Evolutionary conservation across 352 stramenopile species (phyloP).

Genomic region (Pythium sp.): DNA sequence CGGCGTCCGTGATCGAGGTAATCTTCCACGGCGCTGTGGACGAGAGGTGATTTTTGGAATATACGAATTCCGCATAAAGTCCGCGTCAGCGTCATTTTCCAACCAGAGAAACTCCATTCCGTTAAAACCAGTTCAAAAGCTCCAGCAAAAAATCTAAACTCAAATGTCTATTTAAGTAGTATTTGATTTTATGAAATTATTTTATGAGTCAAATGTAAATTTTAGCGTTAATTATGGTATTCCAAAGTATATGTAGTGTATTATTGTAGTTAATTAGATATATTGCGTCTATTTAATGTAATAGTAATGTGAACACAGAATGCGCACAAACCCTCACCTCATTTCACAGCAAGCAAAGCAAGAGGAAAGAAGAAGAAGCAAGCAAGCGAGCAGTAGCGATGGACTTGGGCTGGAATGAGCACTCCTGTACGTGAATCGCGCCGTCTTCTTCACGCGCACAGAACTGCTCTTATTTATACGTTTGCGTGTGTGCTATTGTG

Average conservation of each 20-base stretch:
- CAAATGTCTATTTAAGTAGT: too few species aligned
- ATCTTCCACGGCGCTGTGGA: too few species aligned
- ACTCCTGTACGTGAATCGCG: conserved; percentile 62
- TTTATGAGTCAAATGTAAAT: not conserved
- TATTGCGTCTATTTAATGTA: not conserved
- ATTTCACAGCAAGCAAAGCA: not conserved
- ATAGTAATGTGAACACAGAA: not conserved
- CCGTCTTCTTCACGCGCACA: not conserved
- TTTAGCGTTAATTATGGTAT: not conserved
- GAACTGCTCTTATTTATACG: not conserved
- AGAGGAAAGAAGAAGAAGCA: not conserved
- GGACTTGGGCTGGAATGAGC: conserved; percentile 68
- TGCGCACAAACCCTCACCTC: not conserved
- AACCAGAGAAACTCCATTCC: too few species aligned
- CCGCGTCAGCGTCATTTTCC: too few species aligned
- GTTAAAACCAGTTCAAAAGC: too few species aligned
- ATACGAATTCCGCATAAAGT: too few species aligned
- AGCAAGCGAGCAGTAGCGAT: conserved; percentile 23
- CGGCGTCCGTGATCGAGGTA: too few species aligned
- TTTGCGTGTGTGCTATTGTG: not conserved
- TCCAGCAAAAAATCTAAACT: too few species aligned
- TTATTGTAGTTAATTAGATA: not conserved
- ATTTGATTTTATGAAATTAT: too few species aligned
- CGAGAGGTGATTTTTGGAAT: too few species aligned
- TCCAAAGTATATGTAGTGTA: not conserved